Evolutionary conservation across 108 stramenopile genomes (phyloP), one percentile per base, ranked within the genome.

Genomic region (Cylindrotheca fusiformis): DNA sequence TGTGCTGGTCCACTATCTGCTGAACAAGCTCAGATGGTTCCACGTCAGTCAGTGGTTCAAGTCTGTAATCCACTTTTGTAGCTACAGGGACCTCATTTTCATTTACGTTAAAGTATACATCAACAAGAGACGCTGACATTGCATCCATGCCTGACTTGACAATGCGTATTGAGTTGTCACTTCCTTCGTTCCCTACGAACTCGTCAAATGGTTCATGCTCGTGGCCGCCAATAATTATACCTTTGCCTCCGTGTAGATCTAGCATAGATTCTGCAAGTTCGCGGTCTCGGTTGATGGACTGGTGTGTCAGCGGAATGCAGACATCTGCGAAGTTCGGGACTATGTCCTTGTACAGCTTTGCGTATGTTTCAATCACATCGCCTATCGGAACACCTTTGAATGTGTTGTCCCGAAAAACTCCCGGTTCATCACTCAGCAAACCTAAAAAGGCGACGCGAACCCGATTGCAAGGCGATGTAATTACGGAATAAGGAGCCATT

Each of bases 201-300:
- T 85, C 74, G 31, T 87, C 74, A 52, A 80, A 79, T 27, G 71
- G 75, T 19, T 67, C 57, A 52, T 91, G 90, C 48, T 91, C 90
- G 52, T 91, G 90, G n/a, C 90, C 87, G n/a, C 90, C 90, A 22
- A 91, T 54, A 14, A 91, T 86, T 3, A 86, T 31, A 4, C 78
- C 79, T 22, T 57, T 63, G 33, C 32, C 52, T 29, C 47, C 22
- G 10, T 69, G 61, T 17, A 63, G 3, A 31, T 56, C 50, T 61
- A 63, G 32, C 70, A 85, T 80, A 31, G 47, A 24, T 3, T 48
- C 29, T 2, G 90, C 87, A 33, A 92, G 74, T 21, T 74, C 67
- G 6, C 48, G 28, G 71, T 93, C 88, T 25, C 74, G 75, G 44
- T 52, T 55, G 12, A 86, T 46, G 18, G 74, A 75, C 28, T 75